Evolutionary conservation across 768 basidiomycete genomes (phyloP), one percentile per base, ranked within the genome.

Genomic region (Aureoboletus auriporus): DNA sequence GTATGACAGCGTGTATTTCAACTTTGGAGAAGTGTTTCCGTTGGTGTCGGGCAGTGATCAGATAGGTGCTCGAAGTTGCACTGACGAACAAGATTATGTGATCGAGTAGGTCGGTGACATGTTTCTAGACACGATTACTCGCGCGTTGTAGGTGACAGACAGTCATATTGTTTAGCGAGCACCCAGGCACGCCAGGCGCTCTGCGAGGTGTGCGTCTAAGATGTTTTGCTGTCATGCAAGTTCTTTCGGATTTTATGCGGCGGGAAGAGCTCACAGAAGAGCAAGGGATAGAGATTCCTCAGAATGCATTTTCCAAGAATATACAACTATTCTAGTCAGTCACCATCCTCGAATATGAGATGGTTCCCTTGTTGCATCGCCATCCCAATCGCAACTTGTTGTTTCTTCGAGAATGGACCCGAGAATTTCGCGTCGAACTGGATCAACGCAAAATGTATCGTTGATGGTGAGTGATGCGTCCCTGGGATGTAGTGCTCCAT

Each of bases 41-140:
- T 69, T 78, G 46, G 68, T 89, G 36, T 84, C 83, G 0, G 70
- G 68, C 1, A 71, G 75, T 6, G 89, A 64, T 89, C 26, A 74
- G 72, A 23, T 80, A 89, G 59, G 68, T 86, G 17, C 67, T 90
- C 3, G 89, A 90, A 63, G 66, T 89, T 13, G 71, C 76, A 13
- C 89, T 88, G 11, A 87, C 82, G 27, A 88, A 82, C 61, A 91
- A 89, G 61, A 79, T 90, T 23, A 60, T 91, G 70, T 91, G 85
- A 84, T 89, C 86, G 5, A 89, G 86, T 87, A 56, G 53, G 79
- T 17, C 20, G 28, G 8, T 37, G 4, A 8, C 31, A 4, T 30
- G 5, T 6, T 17, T 28, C 28, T 13, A 17, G 30, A 13, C 7
- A 26, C 36, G 51, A 27, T 34, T 3, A 10, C 40, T 55, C 6